Percentiles rank a stretch among this genome's conserved stretches.
phyloP scores from a whole-genome alignment of 2,329 filamentous ascomycete genomes.

The Fonsecaea monophora region DNA sequence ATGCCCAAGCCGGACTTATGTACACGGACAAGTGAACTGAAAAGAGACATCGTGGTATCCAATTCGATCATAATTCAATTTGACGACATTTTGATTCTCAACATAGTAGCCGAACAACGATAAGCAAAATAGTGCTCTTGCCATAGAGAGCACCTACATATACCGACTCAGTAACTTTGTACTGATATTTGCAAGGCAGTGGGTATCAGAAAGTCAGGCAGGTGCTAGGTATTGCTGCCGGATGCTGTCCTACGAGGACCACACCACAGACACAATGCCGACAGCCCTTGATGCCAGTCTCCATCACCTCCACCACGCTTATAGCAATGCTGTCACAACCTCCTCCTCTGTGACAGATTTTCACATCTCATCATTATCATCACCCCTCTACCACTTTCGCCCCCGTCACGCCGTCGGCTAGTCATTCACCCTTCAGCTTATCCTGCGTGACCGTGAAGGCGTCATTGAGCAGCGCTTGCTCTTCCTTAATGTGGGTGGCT shows the following conservation, averaged over 20 bases:
- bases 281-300: not conserved
- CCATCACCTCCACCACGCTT: not conserved
- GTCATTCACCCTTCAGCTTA: constrained; percentile 63
- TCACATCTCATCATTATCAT: constrained; percentile 1
- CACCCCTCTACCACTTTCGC: constrained; percentile 11
- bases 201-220: not conserved
- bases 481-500: constrained; percentile 86
- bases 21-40: no score
- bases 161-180: not conserved
- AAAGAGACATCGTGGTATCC: not conserved
- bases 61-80: not conserved
- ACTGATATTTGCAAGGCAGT: constrained; percentile 1
- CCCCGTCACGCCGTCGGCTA: constrained; percentile 30
- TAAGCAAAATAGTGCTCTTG: not conserved
- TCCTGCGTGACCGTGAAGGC: constrained; percentile 70
- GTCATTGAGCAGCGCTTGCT: constrained; percentile 77
- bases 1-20: no score
- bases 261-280: not conserved
- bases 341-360: not conserved
- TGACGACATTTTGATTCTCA: not conserved
- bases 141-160: not conserved
- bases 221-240: not conserved
- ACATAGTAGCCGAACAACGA: not conserved
- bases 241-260: not conserved
- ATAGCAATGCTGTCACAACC: not conserved